Evolutionary conservation across 768 basidiomycete species (phyloP).

Genomic region (Harrya chromipes): DNA sequence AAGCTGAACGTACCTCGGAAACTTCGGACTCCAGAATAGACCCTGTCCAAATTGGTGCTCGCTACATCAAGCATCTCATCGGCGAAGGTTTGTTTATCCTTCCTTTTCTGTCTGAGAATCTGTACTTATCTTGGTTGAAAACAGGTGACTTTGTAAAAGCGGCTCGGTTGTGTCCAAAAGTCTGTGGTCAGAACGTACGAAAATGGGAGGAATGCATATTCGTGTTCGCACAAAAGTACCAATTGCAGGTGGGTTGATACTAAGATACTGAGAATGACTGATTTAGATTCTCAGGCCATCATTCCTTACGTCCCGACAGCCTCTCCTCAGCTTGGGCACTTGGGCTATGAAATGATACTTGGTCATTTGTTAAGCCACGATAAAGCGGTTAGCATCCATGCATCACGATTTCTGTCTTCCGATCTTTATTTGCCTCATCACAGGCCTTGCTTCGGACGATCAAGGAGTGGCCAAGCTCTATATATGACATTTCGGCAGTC

Average conservation of each 20-base stretch:
- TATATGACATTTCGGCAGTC: slow-evolving; percentile 86
- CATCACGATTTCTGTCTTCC: background rate
- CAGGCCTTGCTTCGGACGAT: slow-evolving; percentile 78
- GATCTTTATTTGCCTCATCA: background rate
- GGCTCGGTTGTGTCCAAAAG: slow-evolving; percentile 78
- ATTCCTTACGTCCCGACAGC: slow-evolving; percentile 88
- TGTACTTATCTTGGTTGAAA: background rate
- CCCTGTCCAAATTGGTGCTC: slow-evolving; percentile 72
- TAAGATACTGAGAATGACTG: background rate
- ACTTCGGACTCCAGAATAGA: slow-evolving; percentile 42
- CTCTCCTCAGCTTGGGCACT: slow-evolving; percentile 70
- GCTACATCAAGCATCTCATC: slow-evolving; percentile 85
- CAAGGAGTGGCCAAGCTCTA: slow-evolving; percentile 84
- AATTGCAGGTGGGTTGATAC: slow-evolving; percentile 60
- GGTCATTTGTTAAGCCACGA: slow-evolving; percentile 82
- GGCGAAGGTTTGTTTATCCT: slow-evolving; percentile 56
- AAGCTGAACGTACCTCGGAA: slow-evolving; percentile 29
- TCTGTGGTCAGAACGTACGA: slow-evolving; percentile 73
- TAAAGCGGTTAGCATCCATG: slow-evolving; percentile 46
- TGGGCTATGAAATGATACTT: slow-evolving; percentile 95
- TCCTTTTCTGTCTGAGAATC: background rate
- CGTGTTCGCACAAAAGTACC: slow-evolving; percentile 74
- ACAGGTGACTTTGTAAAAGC: slow-evolving; percentile 71
- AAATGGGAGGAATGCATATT: slow-evolving; percentile 98
- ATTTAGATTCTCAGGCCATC: slow-evolving; percentile 52